Conservation (phyloP, 768 basidiomycete genomes). For the Coprinopsis sp. region DNA sequence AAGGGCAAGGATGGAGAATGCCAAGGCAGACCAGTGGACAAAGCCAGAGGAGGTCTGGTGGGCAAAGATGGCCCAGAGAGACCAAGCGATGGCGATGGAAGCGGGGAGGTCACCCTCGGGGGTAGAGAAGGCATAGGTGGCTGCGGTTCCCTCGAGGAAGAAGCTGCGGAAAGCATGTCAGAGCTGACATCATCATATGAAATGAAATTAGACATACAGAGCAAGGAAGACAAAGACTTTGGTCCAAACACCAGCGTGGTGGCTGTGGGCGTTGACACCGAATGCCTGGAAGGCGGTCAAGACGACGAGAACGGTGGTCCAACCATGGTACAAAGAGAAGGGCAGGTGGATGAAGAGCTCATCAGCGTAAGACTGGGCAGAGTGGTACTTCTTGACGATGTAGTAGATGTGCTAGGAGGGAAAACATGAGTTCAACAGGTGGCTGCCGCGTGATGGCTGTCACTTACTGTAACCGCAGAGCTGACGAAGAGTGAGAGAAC, state of each 20-base stretch:
- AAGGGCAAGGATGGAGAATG: conserved; percentile 77
- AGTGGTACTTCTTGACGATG: conserved; percentile 82
- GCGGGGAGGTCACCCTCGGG: conserved; percentile 91
- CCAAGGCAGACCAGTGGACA: conserved; percentile 88
- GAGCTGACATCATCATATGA: not conserved
- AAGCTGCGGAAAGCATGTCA: conserved; percentile 41
- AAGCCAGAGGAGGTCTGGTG: conserved; percentile 65
- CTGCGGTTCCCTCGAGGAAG: conserved; percentile 89
- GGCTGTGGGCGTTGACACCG: conserved; percentile 64
- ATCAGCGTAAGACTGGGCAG: conserved; percentile 58
- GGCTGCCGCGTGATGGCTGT: not conserved
- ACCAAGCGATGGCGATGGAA: conserved; percentile 86
- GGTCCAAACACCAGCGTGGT: conserved; percentile 80
- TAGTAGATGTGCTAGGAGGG: conserved; percentile 81
- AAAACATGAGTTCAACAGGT: conserved; percentile 12
- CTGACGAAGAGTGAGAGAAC: conserved; percentile 85
- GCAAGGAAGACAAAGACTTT: conserved; percentile 94
- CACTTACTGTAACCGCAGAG: conserved; percentile 51
- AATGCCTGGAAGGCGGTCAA: conserved; percentile 86
- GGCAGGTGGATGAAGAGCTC: conserved; percentile 93
- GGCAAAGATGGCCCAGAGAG: conserved; percentile 89
- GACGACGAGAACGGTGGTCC: conserved; percentile 81
- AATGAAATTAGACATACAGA: conserved; percentile 47
- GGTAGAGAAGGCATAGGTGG: conserved; percentile 91
- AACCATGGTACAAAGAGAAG: conserved; percentile 94